Conservation (phyloP, 2,329 filamentous ascomycete species). For the Stenocarpella maydis region DNA sequence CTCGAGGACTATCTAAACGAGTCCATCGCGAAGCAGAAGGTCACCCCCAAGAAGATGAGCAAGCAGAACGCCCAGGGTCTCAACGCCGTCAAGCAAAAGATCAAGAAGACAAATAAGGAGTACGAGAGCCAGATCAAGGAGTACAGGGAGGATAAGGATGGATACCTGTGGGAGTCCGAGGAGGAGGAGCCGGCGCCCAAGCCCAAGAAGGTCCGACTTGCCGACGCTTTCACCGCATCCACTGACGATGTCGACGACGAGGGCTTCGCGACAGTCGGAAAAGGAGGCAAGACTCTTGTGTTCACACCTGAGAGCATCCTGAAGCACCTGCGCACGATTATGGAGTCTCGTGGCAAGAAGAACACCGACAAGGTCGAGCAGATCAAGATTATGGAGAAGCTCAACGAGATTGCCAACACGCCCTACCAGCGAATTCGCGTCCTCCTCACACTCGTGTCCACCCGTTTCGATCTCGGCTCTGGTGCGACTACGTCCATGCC, state of each 20-base stretch:
- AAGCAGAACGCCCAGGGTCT: conserved; percentile 91
- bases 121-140: conserved; percentile 87
- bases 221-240: conserved; percentile 56
- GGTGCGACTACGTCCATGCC: conserved; percentile 84
- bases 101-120: conserved; percentile 99
- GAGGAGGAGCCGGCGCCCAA: conserved; percentile 71
- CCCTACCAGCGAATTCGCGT: conserved; percentile 96
- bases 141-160: conserved; percentile 85
- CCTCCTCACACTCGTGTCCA: conserved; percentile 88
- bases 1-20: conserved; percentile 95
- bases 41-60: conserved; percentile 98
- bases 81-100: conserved; percentile 96
- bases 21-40: conserved; percentile 93
- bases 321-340: conserved; percentile 91
- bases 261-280: conserved; percentile 88
- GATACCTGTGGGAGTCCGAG: conserved; percentile 81
- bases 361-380: conserved; percentile 96
- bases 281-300: conserved; percentile 85
- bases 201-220: conserved; percentile 59
- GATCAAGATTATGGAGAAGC: conserved; percentile 97
- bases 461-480: conserved; percentile 90
- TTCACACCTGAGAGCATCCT: conserved; percentile 98
- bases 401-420: conserved; percentile 85
- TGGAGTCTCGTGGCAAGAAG: conserved; percentile 98
- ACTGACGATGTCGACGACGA: conserved; percentile 73